Evolutionary conservation across 768 basidiomycete species (phyloP).

Genomic region (Leucosporidium creatinivorum): DNA sequence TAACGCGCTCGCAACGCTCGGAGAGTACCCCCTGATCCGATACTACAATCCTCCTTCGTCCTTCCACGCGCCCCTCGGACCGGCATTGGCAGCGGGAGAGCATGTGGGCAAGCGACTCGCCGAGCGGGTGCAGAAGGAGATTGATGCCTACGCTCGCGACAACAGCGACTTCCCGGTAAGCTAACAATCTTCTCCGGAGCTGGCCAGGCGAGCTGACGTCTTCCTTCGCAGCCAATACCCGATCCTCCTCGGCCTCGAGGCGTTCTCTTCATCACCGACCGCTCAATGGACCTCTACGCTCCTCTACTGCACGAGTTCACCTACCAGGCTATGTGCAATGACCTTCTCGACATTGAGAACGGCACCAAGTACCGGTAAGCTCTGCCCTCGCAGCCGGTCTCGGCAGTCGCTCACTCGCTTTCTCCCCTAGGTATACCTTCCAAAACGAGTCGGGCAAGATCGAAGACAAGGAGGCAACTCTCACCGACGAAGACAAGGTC

Average conservation of each 20-base stretch:
- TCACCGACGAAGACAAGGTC: conserved; percentile 80
- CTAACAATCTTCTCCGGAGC: conserved; percentile 7
- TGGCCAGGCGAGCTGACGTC: background rate
- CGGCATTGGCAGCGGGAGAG: conserved; percentile 57
- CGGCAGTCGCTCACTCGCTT: conserved; percentile 1
- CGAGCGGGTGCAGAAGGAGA: conserved; percentile 67
- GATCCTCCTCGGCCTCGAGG: conserved; percentile 57
- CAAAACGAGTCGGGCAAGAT: conserved; percentile 72
- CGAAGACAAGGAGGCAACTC: conserved; percentile 77
- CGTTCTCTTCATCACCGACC: conserved; percentile 84
- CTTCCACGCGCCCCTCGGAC: conserved; percentile 76
- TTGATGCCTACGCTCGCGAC: conserved; percentile 78
- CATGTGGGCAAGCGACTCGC: conserved; percentile 76
- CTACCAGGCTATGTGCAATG: conserved; percentile 98
- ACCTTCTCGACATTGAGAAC: conserved; percentile 78
- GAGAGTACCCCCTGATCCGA: conserved; percentile 86
- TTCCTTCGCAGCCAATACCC: conserved; percentile 38
- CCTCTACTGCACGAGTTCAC: conserved; percentile 96
- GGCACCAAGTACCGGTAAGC: conserved; percentile 79
- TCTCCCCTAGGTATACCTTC: conserved; percentile 69
- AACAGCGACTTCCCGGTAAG: conserved; percentile 84
- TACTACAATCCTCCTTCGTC: conserved; percentile 81
- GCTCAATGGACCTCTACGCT: conserved; percentile 86
- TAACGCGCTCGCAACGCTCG: conserved; percentile 79
- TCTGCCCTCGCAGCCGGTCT: no score